These are phyloP conservation scores for Vigna nakashimae DNA, from an alignment of 306 rosid genomes.

Conservation along the genomic window DNA sequence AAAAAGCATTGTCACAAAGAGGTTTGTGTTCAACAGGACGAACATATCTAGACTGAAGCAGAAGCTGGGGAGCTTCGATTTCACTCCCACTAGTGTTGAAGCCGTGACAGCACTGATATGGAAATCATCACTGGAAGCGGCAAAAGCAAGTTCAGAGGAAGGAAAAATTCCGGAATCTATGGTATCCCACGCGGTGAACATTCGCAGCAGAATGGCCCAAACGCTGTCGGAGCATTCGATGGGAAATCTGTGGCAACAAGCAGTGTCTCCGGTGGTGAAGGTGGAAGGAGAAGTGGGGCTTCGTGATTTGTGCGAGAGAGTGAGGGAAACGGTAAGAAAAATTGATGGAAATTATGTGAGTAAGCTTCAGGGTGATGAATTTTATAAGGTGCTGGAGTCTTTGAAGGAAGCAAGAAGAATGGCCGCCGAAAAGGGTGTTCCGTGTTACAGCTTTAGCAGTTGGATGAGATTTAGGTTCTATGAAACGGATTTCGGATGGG, in stretches of 20 bases:
- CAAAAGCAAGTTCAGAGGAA: neutral
- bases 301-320: neutral
- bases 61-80: neutral
- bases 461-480: slow-evolving; percentile 43
- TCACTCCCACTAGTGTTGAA: slow-evolving; percentile 16
- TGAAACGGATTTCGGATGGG: slow-evolving; percentile 58
- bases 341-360: neutral
- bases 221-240: neutral
- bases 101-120: slow-evolving; percentile 38
- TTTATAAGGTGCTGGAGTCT: neutral
- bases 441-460: slow-evolving; percentile 32
- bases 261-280: neutral
- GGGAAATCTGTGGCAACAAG: slow-evolving; percentile 24
- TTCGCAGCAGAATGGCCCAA: slow-evolving; percentile 28
- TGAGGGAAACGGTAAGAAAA: neutral
- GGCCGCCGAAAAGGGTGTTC: neutral
- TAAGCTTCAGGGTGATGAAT: slow-evolving; percentile 9
- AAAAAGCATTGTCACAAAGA: neutral
- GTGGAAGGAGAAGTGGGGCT: neutral
- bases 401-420: neutral
- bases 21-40: neutral
- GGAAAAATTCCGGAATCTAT: neutral
- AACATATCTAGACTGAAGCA: neutral
- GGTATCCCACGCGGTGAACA: slow-evolving; percentile 35
- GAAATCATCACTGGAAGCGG: slow-evolving; percentile 9